Percentiles rank a stretch among this genome's conserved stretches.
phyloP scores from a whole-genome alignment of 2,329 filamentous ascomycete species.

The Beauveria varroae region DNA sequence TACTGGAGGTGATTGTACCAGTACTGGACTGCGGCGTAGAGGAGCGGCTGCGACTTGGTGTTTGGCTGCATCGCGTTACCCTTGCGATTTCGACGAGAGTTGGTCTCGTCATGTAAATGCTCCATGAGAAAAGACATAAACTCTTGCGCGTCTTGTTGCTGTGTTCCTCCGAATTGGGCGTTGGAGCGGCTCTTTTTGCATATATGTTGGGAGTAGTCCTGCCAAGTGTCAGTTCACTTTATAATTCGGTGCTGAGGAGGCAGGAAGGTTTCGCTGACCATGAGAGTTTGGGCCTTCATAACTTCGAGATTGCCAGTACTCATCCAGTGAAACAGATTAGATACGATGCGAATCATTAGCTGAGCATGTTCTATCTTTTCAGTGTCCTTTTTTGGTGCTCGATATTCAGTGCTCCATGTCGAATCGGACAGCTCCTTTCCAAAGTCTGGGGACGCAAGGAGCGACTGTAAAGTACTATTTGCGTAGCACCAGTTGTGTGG shows the following conservation, averaged over 20 bases:
- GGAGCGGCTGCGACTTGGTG: conserved; percentile 25
- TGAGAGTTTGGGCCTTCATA: conserved; percentile 49
- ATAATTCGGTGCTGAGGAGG: conserved; percentile 12
- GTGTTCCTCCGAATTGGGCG: conserved; percentile 57
- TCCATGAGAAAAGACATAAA: conserved; percentile 79
- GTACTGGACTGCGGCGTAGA: conserved; percentile 60
- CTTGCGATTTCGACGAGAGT: conserved; percentile 43
- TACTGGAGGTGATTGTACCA: conserved; percentile 65
- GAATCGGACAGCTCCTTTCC: conserved; percentile 52
- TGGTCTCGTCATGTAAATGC: conserved; percentile 80
- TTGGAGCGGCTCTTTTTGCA: conserved; percentile 23
- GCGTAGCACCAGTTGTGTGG: conserved; percentile 83
- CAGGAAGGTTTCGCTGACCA: conserved; percentile 36
- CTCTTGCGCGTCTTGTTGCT: conserved; percentile 88
- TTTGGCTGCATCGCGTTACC: conserved; percentile 24
- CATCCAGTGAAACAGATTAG: conserved; percentile 53
- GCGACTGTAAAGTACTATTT: conserved; percentile 80
- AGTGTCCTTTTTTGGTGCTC: conserved; percentile 58
- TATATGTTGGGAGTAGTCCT: conserved; percentile 48
- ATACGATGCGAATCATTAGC: conserved; percentile 51
- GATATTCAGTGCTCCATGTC: conserved; percentile 55
- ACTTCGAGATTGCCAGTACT: conserved; percentile 38
- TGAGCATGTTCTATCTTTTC: conserved; percentile 46
- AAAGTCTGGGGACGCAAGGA: conserved; percentile 68
- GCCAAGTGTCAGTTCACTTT: conserved; percentile 14